Base-by-base conservation (phyloP, 345 rosid genomes). In the Geranium brycei region DNA sequence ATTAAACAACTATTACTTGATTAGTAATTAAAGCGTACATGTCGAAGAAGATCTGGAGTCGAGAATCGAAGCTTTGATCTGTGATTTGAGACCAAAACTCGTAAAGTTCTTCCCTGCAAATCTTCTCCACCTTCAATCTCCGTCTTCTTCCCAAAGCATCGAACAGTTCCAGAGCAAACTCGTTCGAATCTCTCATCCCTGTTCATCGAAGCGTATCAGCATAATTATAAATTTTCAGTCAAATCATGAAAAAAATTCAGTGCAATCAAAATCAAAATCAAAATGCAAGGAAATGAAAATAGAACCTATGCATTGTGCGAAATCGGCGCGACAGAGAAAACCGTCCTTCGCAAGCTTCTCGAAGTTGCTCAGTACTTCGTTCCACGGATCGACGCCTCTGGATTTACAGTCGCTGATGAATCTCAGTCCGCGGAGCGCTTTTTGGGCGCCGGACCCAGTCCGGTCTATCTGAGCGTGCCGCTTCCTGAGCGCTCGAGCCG, bases 291-390 rank as follows among this genome's bases (percentile, higher is more conserved):
- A 10, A 47, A 4, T 23, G 57, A 16, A 31, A 18, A 19, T 2
- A 28, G 62, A 64, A 90, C 99, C 99, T 79, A 93, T 93, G 96
- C 99, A 93, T 77, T 86, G 95, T 3, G 95, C 97, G 73, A 93
- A 93, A 67, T 93, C 96, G 57, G 88, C 72, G 30, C 99, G 96
- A 51, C 72, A 64, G 72, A 93, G 87, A 63, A 56, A 80, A 14
- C 96, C 96, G 31, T 88, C 87, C 68, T 82, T 82, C 0, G 87
- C 79, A 55, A 93, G 87, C 74, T 85, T 82, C 3, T 87, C 72
- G 73, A 90, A 93, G 69, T 85, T 90, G 61, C 51, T 66, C 64
- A 82, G 83, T 40, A 93, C 88, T 72, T 86, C 85, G 64, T 83
- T 82, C 99, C 95, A 93, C 0, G 82, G 84, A 35, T 86, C 91